Evolutionary conservation across 1,284 basidiomycete species (phyloP).

Genomic region (Irpex rosettiformis): DNA sequence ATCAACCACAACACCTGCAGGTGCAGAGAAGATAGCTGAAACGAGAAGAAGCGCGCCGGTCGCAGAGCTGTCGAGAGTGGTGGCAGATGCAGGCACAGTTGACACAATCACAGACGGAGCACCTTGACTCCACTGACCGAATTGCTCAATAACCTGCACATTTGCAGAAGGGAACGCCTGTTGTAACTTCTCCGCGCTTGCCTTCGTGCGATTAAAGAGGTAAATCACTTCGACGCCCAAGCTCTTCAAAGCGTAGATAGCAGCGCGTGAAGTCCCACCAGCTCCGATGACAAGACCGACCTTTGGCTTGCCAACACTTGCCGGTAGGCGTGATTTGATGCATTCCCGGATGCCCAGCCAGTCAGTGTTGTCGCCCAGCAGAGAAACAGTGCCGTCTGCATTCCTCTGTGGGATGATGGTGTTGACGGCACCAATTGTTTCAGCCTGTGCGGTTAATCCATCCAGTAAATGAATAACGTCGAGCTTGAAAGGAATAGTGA

Average conservation of each 20-base stretch:
- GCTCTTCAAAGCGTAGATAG: constrained; percentile 81
- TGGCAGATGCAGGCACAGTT: constrained; percentile 80
- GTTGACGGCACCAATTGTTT: constrained; percentile 89
- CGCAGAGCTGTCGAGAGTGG: constrained; percentile 36
- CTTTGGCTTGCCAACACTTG: constrained; percentile 31
- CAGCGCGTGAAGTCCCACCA: constrained; percentile 90
- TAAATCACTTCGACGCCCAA: constrained; percentile 73
- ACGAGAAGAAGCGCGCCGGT: constrained; percentile 54
- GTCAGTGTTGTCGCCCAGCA: constrained; percentile 92
- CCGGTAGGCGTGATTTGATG: constrained; percentile 39
- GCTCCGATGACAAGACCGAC: constrained; percentile 85
- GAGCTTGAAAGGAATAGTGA: constrained; percentile 93
- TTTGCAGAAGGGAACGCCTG: constrained; percentile 64
- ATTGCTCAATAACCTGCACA: constrained; percentile 57
- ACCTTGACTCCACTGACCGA: constrained; percentile 50
- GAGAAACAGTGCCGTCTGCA: constrained; percentile 41
- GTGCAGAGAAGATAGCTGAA: constrained; percentile 46
- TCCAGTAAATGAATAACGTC: constrained; percentile 82
- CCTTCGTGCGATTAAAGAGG: constrained; percentile 79
- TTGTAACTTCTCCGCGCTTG: constrained; percentile 70
- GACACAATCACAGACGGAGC: constrained; percentile 77
- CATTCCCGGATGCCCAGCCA: constrained; percentile 82
- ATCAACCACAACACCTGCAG: constrained; percentile 75
- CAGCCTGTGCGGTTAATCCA: constrained; percentile 73
- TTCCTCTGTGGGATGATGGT: constrained; percentile 67